Evolutionary conservation across 2,329 filamentous ascomycete species (phyloP).

Genomic region (Aureobasidium subglaciale): DNA sequence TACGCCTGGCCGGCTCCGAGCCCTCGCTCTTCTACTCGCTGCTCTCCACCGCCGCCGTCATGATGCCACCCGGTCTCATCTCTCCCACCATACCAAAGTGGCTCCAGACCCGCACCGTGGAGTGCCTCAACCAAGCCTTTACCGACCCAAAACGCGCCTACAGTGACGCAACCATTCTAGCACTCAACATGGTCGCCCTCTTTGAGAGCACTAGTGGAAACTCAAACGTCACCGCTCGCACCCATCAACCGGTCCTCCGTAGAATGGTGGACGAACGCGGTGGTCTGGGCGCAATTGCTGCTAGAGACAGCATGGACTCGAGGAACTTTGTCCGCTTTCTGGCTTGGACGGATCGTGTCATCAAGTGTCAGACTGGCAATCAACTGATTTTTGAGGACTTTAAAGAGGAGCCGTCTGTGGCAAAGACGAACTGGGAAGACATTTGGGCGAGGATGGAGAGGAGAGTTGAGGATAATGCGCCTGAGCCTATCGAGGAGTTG

Average conservation of each 20-base stretch:
- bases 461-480: neutral
- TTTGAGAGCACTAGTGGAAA: neutral
- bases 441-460: slow-evolving; percentile 9
- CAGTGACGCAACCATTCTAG: neutral
- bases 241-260: neutral
- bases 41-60: neutral
- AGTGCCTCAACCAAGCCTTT: neutral
- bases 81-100: neutral
- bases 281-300: neutral
- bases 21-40: slow-evolving; percentile 8
- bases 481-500: slow-evolving; percentile 4
- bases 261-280: slow-evolving; percentile 3
- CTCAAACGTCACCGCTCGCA: neutral
- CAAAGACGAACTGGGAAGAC: neutral
- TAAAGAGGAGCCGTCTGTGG: neutral
- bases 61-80: slow-evolving; percentile 5
- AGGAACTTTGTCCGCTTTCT: slow-evolving; percentile 2
- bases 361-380: slow-evolving; percentile 2
- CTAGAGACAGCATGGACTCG: neutral
- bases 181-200: slow-evolving; percentile 3
- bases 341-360: slow-evolving; percentile 3
- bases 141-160: neutral
- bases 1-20: neutral
- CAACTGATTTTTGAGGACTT: slow-evolving; percentile 3
- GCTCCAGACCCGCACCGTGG: neutral